Evolutionary conservation across 805 yeast species (phyloP).

Genomic region (Cyberlindnera veronae): DNA sequence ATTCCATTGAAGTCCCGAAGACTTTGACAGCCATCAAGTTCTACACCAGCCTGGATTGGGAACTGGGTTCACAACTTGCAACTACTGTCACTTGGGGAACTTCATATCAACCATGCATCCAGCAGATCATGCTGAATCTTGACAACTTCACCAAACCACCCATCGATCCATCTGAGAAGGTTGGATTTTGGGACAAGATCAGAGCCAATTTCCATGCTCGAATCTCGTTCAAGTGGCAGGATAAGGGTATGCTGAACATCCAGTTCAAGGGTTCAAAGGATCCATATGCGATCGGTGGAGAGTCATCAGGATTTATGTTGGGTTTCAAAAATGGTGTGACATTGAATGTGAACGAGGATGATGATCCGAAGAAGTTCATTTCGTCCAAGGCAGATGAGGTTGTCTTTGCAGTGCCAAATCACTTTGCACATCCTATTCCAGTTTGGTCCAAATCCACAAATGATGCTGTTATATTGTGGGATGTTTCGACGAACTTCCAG

Average conservation of each 20-base stretch:
- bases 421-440: slow-evolving; percentile 47
- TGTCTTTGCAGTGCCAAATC: slow-evolving; percentile 74
- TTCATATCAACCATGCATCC: slow-evolving; percentile 79
- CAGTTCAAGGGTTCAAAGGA: slow-evolving; percentile 71
- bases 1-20: slow-evolving; percentile 63
- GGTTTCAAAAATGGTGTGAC: slow-evolving; percentile 62
- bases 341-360: slow-evolving; percentile 60
- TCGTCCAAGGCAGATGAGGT: slow-evolving; percentile 59
- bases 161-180: slow-evolving; percentile 74
- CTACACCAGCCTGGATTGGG: slow-evolving; percentile 56
- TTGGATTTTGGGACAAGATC: slow-evolving; percentile 93
- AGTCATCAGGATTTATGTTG: slow-evolving; percentile 72
- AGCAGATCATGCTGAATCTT: slow-evolving; percentile 70
- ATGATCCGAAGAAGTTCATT: slow-evolving; percentile 66
- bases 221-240: slow-evolving; percentile 46
- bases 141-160: slow-evolving; percentile 90
- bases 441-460: slow-evolving; percentile 56
- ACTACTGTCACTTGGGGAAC: slow-evolving; percentile 81
- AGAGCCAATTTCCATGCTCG: slow-evolving; percentile 75
- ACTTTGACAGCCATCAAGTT: slow-evolving; percentile 75
- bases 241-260: slow-evolving; percentile 51
- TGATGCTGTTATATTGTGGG: slow-evolving; percentile 44
- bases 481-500: slow-evolving; percentile 39
- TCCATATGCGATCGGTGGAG: slow-evolving; percentile 70
- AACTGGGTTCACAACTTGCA: slow-evolving; percentile 51